These are phyloP conservation scores for Thuja plicata DNA, from an alignment of 83 land plant genomes.

Conservation along the genomic window DNA sequence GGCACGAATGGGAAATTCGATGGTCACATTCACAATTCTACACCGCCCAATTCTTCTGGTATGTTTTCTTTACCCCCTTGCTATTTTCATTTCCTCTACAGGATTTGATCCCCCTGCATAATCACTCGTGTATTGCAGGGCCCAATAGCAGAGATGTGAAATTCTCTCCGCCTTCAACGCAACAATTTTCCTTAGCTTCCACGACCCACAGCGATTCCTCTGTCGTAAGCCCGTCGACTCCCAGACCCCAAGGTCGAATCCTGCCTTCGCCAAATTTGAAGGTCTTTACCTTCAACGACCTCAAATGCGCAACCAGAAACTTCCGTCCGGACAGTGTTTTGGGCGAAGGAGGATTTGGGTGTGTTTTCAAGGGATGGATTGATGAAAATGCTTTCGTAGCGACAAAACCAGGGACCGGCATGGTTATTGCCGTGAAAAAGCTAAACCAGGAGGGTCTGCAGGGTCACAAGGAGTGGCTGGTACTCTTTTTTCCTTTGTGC, in stretches of 20 bases:
- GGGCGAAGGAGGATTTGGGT: conserved; percentile 77
- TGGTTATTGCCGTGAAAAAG: conserved; percentile 62
- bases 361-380: conserved; percentile 75
- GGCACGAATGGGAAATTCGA: not conserved
- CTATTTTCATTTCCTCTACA: not conserved
- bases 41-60: not conserved
- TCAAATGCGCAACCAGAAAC: conserved; percentile 58
- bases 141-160: not conserved
- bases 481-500: conserved; percentile 1
- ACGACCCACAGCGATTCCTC: not conserved
- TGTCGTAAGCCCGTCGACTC: conserved; percentile 12
- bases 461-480: conserved; percentile 77
- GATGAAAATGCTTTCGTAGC: conserved; percentile 55
- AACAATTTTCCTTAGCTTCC: conserved; percentile 1
- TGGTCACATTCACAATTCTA: not conserved
- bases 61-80: not conserved
- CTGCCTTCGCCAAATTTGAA: conserved; percentile 47
- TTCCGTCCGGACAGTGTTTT: conserved; percentile 71
- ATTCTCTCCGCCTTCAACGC: conserved; percentile 5
- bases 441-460: conserved; percentile 62
- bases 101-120: not conserved
- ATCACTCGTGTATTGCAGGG: not conserved
- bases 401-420: conserved; percentile 65
- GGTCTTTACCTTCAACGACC: conserved; percentile 50
- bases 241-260: conserved; percentile 16